Evolutionary conservation across 2,329 filamentous ascomycete species (phyloP).

Genomic region (Fusarium sp.): DNA sequence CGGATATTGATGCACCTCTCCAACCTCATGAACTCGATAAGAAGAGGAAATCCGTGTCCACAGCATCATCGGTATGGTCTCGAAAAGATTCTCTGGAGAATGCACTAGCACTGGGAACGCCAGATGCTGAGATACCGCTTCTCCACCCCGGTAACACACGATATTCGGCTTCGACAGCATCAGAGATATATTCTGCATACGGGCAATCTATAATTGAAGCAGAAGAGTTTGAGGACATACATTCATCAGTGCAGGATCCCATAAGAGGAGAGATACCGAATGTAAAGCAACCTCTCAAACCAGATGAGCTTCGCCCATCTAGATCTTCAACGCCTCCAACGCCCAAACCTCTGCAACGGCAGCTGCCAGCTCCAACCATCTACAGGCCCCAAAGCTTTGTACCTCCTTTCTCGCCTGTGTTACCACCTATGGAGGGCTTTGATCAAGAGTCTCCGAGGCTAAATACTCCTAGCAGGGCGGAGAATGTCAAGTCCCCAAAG

Average conservation of each 20-base stretch:
- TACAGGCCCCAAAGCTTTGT: constrained; percentile 12
- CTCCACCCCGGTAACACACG: constrained; percentile 5
- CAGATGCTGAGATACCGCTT: constrained; percentile 15
- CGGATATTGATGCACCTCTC: constrained; percentile 19
- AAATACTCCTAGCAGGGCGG: not conserved
- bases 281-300: constrained; percentile 4
- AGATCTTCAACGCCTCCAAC: constrained; percentile 17
- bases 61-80: constrained; percentile 12
- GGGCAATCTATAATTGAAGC: not conserved
- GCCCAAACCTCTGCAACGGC: constrained; percentile 2
- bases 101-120: constrained; percentile 2
- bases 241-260: constrained; percentile 1
- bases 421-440: not conserved
- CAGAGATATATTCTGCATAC: constrained; percentile 17
- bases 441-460: not conserved
- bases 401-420: constrained; percentile 11
- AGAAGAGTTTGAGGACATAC: constrained; percentile 14
- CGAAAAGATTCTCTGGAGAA: not conserved
- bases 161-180: constrained; percentile 28
- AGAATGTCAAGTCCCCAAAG: not conserved
- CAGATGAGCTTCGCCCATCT: constrained; percentile 7
- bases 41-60: constrained; percentile 12
- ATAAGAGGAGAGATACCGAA: constrained; percentile 15
- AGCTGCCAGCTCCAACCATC: constrained; percentile 2
- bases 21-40: constrained; percentile 12